Base-by-base conservation (phyloP, 1,284 basidiomycete genomes). In the Papiliotrema laurentii region DNA sequence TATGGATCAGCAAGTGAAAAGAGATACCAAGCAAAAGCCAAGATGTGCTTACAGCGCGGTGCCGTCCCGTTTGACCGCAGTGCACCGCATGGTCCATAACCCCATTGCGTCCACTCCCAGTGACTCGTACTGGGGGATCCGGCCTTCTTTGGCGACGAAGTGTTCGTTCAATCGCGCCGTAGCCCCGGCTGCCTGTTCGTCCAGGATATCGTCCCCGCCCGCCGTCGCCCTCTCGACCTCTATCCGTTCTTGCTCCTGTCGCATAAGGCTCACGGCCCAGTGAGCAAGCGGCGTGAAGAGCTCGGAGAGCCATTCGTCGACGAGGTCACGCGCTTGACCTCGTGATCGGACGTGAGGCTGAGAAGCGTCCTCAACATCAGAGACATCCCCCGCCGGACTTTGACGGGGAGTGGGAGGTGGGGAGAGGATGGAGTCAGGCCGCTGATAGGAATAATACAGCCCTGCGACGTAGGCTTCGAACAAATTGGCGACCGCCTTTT, bases 401-500 rank as follows among this genome's bases (percentile, higher is more conserved):
- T 14, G 11, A 11, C 26, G 28, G 41, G 24, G 34, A 5, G 25
- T 25, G 33, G 22, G 25, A 9, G 45, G 21, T 6, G 31, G 51
- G 24, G 37, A 16, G 38, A 7, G 22, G 19, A 10, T 18, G 2
- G 31, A 19, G 26, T 46, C 50, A 25, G 47, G 46, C 24, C 45
- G 44, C 21, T 64, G 50, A 40, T 57, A 64, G 19, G 61, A 63
- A 28, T 61, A 58, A 45, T 55, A 69, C 4, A 69, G 50, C 10
- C 61, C 68, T 4, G 66, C 68, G 31, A 69, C 53, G 53, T 70
- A 68, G 14, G 66, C 61, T 50, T 71, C 68, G 38, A 71, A 66
- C 24, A 67, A 30, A 40, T 64, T 60, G 13, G 65, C 69, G 1
- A 50, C 48, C 13, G 56, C 47, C 45, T 64, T 63, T 30, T 56